Conservation (phyloP, 495 filamentous ascomycete species). For the Patellaria atrata region DNA sequence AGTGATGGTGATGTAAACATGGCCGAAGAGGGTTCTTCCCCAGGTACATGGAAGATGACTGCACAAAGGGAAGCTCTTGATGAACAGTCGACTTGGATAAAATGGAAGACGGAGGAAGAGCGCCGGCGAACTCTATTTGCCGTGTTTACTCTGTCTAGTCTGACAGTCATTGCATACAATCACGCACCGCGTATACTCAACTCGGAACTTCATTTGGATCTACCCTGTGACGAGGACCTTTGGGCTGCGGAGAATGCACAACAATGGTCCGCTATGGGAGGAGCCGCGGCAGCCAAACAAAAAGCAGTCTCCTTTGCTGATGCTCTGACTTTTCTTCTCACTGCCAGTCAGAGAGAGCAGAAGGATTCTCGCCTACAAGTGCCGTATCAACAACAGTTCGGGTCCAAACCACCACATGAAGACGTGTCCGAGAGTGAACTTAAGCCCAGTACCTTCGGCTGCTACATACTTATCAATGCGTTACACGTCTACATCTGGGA, state of each 20-base stretch:
- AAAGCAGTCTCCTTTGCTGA: constrained; percentile 55
- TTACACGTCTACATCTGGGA: constrained; percentile 99
- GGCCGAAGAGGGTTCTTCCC: constrained; percentile 17
- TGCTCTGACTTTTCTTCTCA: constrained; percentile 66
- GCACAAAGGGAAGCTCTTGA: constrained; percentile 26
- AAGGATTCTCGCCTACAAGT: constrained; percentile 27
- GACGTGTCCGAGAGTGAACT: constrained; percentile 49
- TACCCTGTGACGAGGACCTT: constrained; percentile 88
- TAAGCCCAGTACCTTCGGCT: constrained; percentile 86
- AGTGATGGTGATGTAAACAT: constrained; percentile 19
- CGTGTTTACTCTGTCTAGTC: constrained; percentile 79
- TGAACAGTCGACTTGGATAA: constrained; percentile 71
- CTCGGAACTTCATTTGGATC: constrained; percentile 79
- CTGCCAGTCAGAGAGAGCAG: constrained; percentile 61
- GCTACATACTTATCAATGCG: constrained; percentile 84
- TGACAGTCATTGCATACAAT: constrained; percentile 86
- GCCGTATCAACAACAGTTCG: constrained; percentile 34
- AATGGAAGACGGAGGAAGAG: constrained; percentile 81
- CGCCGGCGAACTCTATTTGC: constrained; percentile 87
- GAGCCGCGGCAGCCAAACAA: constrained; percentile 47
- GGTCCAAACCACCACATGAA: constrained; percentile 29
- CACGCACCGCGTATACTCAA: constrained; percentile 82
- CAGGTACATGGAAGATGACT: constrained; percentile 6
- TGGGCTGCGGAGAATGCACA: constrained; percentile 73
- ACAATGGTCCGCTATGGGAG: constrained; percentile 64